A percentile compares a stretch with the other conserved stretches of the same genome.
Evolutionary conservation across 148 eudicot species (phyloP).

Genomic region (Spergularia marina): DNA sequence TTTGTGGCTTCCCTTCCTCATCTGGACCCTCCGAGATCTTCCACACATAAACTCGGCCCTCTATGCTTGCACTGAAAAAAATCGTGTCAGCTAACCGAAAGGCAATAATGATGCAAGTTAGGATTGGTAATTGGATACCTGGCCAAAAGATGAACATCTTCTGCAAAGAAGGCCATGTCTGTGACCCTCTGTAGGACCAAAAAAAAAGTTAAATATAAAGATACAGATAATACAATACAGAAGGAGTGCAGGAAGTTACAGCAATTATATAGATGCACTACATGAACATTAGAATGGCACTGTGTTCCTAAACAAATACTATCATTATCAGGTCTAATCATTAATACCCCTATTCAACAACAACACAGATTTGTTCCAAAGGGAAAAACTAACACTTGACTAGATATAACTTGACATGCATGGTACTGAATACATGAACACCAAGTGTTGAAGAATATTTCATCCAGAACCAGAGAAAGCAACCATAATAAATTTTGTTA

Average conservation of each 20-base stretch:
- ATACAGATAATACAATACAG: background rate
- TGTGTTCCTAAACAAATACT: no score
- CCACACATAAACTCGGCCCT: slow-evolving; percentile 93
- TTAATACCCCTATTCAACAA: no score
- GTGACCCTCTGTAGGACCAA: slow-evolving; percentile 76
- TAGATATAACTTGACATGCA: background rate
- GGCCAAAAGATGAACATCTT: slow-evolving; percentile 97
- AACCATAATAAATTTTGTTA: background rate
- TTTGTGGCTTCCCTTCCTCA: slow-evolving; percentile 87
- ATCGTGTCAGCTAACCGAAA: slow-evolving; percentile 25
- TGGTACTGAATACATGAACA: background rate
- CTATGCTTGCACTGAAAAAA: slow-evolving; percentile 80
- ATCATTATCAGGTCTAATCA: no score
- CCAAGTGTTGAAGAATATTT: background rate
- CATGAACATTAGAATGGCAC: background rate
- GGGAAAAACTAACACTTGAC: background rate
- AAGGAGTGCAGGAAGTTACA: background rate
- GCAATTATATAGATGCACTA: background rate
- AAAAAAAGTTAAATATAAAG: background rate
- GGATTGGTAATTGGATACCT: slow-evolving; percentile 47
- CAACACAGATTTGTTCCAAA: no score
- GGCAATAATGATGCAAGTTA: background rate
- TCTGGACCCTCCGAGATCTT: slow-evolving; percentile 85
- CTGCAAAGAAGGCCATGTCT: slow-evolving; percentile 99
- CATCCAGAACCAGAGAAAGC: background rate